Conservation (phyloP, 495 filamentous ascomycete species). For the Acidomyces sp. region DNA sequence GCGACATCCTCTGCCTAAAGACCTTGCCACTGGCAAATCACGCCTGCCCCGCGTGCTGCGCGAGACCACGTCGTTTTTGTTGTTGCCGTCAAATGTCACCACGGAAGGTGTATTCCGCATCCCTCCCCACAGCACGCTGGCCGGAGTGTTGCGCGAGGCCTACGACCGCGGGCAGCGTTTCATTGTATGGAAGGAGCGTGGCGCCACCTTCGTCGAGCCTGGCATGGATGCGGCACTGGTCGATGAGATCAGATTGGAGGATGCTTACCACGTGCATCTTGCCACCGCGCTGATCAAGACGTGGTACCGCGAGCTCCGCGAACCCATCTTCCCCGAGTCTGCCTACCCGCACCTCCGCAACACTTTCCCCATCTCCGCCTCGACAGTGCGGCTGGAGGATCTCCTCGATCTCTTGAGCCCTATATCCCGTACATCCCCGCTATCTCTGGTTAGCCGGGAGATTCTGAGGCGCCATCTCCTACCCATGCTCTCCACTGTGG, state of each 20-base stretch:
- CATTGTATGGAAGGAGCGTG: constrained; percentile 36
- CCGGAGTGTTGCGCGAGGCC: constrained; percentile 38
- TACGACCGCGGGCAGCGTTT: constrained; percentile 42
- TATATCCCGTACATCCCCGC: constrained; percentile 30
- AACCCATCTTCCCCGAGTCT: constrained; percentile 37
- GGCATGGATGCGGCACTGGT: constrained; percentile 20
- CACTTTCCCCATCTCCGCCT: constrained; percentile 23
- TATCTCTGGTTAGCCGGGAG: constrained; percentile 29
- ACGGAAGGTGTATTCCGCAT: constrained; percentile 42
- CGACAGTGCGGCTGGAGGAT: constrained; percentile 18
- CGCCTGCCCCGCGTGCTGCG: constrained; percentile 38
- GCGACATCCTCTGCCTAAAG: constrained; percentile 32
- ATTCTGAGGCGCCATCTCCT: constrained; percentile 39
- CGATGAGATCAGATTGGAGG: constrained; percentile 32
- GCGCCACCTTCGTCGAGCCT: constrained; percentile 23
- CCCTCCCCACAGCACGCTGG: constrained; percentile 33
- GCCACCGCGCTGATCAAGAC: constrained; percentile 41
- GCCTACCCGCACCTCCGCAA: constrained; percentile 31
- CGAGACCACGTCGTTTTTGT: constrained; percentile 39
- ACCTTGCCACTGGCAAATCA: constrained; percentile 24
- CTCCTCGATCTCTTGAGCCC: constrained; percentile 27
- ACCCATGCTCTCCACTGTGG: constrained; percentile 36
- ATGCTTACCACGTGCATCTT: constrained; percentile 39
- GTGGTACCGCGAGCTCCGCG: constrained; percentile 42
- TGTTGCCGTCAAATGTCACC: constrained; percentile 31